phyloP scores from a whole-genome alignment of 768 basidiomycete species.

The Tricholoma terreum region DNA sequence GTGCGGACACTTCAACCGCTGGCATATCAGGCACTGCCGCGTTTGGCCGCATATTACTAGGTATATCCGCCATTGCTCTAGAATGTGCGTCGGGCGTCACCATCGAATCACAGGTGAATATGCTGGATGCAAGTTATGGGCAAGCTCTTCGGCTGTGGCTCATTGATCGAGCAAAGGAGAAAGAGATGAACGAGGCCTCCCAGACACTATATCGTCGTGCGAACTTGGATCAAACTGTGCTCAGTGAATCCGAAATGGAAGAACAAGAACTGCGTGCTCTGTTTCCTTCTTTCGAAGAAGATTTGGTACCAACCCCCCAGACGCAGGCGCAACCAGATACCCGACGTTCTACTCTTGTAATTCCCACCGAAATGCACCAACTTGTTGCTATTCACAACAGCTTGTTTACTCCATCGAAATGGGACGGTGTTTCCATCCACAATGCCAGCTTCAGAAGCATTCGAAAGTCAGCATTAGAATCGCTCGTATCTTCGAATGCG shows the following conservation, averaged over 20 bases:
- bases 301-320: constrained; percentile 32
- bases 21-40: constrained; percentile 29
- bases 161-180: constrained; percentile 69
- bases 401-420: constrained; percentile 30
- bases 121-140: constrained; percentile 57
- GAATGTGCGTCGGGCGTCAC: constrained; percentile 43
- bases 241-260: constrained; percentile 72
- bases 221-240: constrained; percentile 47
- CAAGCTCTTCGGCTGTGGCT: constrained; percentile 80
- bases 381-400: constrained; percentile 48
- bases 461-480: constrained; percentile 30
- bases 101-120: constrained; percentile 23
- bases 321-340: constrained; percentile 9
- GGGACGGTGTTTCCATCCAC: neutral
- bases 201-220: constrained; percentile 76
- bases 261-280: constrained; percentile 79
- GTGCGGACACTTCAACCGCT: constrained; percentile 20
- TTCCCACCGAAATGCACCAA: constrained; percentile 31
- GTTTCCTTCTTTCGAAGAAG: constrained; percentile 83
- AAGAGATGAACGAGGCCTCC: constrained; percentile 58
- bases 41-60: constrained; percentile 44
- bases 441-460: constrained; percentile 28
- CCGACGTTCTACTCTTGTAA: constrained; percentile 25
- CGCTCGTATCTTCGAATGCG: constrained; percentile 28
- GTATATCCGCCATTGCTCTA: constrained; percentile 44